Percentiles rank a stretch among this genome's conserved stretches.
These are phyloP conservation scores for Cyclotella cryptica DNA, from an alignment of 108 stramenopile species.

Conservation along the genomic window DNA sequence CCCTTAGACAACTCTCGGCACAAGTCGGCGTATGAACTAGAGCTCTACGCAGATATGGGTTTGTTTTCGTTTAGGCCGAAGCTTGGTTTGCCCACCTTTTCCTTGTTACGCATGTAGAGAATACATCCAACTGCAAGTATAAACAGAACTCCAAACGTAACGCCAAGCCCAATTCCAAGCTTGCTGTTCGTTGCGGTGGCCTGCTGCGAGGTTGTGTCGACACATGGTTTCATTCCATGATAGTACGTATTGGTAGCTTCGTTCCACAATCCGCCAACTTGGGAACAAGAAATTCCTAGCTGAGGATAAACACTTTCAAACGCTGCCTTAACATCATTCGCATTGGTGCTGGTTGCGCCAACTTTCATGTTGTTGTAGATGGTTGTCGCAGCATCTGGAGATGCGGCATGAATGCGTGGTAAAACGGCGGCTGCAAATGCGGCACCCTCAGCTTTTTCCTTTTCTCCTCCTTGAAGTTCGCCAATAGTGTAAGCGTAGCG, in stretches of 20 bases:
- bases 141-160: slow-evolving; percentile 25
- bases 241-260: slow-evolving; percentile 42
- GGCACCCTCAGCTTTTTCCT: slow-evolving; percentile 74
- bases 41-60: no score
- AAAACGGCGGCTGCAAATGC: slow-evolving; percentile 78
- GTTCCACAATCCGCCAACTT: slow-evolving; percentile 73
- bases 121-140: slow-evolving; percentile 30
- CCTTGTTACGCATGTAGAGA: slow-evolving; percentile 40
- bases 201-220: slow-evolving; percentile 5
- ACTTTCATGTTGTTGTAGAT: slow-evolving; percentile 74
- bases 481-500: slow-evolving; percentile 68
- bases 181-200: slow-evolving; percentile 4
- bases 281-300: slow-evolving; percentile 65
- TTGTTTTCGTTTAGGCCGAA: not conserved
- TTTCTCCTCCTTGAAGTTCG: slow-evolving; percentile 55
- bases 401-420: slow-evolving; percentile 67
- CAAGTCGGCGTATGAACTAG: no score
- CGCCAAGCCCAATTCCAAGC: slow-evolving; percentile 19
- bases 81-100: slow-evolving; percentile 5
- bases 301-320: slow-evolving; percentile 71
- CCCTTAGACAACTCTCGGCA: no score
- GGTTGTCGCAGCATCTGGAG: slow-evolving; percentile 55
- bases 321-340: slow-evolving; percentile 62
- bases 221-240: slow-evolving; percentile 51
- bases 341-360: slow-evolving; percentile 51